These are phyloP conservation scores for Daldinia loculata DNA, from an alignment of 495 filamentous ascomycete genomes.

Conservation along the genomic window DNA sequence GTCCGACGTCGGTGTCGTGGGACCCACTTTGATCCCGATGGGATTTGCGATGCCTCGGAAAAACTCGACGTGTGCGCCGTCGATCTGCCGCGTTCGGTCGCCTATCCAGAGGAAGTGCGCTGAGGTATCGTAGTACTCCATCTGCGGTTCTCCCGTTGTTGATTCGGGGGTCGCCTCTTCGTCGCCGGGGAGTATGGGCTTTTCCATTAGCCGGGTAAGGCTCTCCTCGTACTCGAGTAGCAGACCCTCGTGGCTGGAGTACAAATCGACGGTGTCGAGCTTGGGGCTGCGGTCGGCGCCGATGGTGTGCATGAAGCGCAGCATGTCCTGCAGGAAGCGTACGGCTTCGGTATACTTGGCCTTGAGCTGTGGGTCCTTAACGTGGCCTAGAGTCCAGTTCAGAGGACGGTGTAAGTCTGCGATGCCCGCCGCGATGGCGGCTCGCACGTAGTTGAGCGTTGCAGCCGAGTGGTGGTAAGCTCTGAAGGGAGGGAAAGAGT, in stretches of 20 bases:
- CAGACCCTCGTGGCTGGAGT: constrained; percentile 93
- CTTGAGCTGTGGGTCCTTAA: constrained; percentile 81
- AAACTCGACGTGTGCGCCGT: constrained; percentile 94
- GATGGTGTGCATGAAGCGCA: constrained; percentile 94
- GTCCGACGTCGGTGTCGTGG: constrained; percentile 77
- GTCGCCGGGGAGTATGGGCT: constrained; percentile 57
- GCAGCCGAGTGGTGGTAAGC: constrained; percentile 96
- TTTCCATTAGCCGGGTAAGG: constrained; percentile 77
- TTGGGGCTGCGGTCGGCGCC: constrained; percentile 86
- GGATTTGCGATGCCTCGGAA: constrained; percentile 96
- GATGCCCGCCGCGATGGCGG: constrained; percentile 83
- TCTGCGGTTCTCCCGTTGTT: constrained; percentile 31
- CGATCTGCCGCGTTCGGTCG: constrained; percentile 90
- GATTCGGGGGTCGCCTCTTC: constrained; percentile 10
- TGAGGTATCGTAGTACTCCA: constrained; percentile 85
- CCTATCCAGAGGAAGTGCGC: constrained; percentile 98
- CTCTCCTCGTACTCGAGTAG: constrained; percentile 93
- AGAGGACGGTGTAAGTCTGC: constrained; percentile 93
- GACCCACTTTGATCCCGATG: constrained; percentile 94
- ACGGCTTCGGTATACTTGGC: constrained; percentile 86
- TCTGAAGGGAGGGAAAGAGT: constrained; percentile 46
- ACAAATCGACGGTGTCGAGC: constrained; percentile 93
- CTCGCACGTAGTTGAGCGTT: constrained; percentile 91
- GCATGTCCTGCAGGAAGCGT: constrained; percentile 83
- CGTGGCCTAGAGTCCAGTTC: constrained; percentile 95